Percentiles rank a stretch among this genome's conserved stretches.
Evolutionary conservation across 768 basidiomycete genomes (phyloP).

Genomic region (Pholiota molesta): DNA sequence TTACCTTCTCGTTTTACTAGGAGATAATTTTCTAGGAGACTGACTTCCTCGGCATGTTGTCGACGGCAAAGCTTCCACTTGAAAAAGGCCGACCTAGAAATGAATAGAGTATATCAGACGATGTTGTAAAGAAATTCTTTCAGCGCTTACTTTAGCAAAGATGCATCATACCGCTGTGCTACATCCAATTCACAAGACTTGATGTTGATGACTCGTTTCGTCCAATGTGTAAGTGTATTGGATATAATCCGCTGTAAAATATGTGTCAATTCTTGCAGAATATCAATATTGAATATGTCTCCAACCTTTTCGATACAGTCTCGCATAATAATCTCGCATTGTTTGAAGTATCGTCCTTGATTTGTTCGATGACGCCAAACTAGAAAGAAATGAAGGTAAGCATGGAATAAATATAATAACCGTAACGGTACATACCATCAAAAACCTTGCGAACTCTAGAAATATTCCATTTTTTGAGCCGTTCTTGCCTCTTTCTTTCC

Average conservation of each 20-base stretch:
- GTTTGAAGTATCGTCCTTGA: conserved; percentile 39
- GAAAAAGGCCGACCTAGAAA: conserved; percentile 55
- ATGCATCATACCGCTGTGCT: conserved; percentile 43
- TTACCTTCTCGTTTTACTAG: conserved; percentile 80
- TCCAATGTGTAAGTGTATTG: conserved; percentile 62
- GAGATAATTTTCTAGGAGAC: conserved; percentile 84
- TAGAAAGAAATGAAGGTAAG: conserved; percentile 22
- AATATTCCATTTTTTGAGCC: conserved; percentile 23
- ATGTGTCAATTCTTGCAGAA: neutral
- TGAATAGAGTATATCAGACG: neutral
- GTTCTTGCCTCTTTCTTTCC: conserved; percentile 26
- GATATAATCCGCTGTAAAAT: conserved; percentile 54
- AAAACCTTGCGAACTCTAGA: conserved; percentile 20
- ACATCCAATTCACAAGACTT: conserved; percentile 76
- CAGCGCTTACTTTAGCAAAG: conserved; percentile 33
- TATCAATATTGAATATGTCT: neutral
- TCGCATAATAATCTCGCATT: conserved; percentile 46
- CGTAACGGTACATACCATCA: conserved; percentile 14
- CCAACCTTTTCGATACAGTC: conserved; percentile 42
- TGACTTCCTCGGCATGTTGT: conserved; percentile 70
- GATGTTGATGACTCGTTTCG: conserved; percentile 69
- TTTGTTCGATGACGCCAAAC: conserved; percentile 50
- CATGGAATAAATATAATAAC: neutral
- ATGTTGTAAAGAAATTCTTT: neutral
- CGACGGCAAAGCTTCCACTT: conserved; percentile 70